phyloP scores from a whole-genome alignment of 176 grass and related monocot genomes.

The Carex scoparia region DNA sequence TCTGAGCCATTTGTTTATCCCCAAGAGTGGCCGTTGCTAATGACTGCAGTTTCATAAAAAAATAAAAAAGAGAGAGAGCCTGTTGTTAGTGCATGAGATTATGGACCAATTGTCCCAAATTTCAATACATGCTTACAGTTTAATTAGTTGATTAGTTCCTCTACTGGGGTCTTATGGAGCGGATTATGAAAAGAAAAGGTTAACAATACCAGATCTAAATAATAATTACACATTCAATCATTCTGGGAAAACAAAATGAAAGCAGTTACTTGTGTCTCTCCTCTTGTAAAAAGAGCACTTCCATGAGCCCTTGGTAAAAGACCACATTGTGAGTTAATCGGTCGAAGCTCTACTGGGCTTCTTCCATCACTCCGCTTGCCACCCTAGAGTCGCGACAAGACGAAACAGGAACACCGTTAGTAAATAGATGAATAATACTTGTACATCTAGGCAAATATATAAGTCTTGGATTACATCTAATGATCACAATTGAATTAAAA shows the following conservation, averaged over 20 bases:
- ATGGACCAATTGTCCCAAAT: not conserved
- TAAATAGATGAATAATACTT: not conserved
- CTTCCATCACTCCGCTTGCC: constrained; percentile 94
- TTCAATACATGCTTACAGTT: not conserved
- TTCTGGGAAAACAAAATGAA: not conserved
- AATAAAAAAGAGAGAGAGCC: not conserved
- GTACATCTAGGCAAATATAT: not conserved
- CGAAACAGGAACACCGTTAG: not conserved
- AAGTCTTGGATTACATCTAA: not conserved
- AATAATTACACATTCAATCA: not conserved
- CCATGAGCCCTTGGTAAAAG: constrained; percentile 94
- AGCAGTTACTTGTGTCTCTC: constrained; percentile 89
- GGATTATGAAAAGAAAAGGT: not conserved
- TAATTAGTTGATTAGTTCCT: constrained; percentile 2
- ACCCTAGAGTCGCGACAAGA: constrained; percentile 45
- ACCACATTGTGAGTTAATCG: constrained; percentile 82
- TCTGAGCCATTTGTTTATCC: constrained; percentile 95
- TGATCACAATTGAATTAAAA: not conserved
- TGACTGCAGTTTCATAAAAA: constrained; percentile 41
- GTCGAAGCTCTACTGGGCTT: constrained; percentile 63
- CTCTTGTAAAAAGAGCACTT: constrained; percentile 88
- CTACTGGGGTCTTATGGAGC: not conserved
- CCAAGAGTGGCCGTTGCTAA: constrained; percentile 93
- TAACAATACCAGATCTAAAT: not conserved
- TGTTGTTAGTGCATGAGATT: not conserved